Evolutionary conservation across 176 grass and related monocot species (phyloP).

Genomic region (barley (Hordeum vulgare)): DNA sequence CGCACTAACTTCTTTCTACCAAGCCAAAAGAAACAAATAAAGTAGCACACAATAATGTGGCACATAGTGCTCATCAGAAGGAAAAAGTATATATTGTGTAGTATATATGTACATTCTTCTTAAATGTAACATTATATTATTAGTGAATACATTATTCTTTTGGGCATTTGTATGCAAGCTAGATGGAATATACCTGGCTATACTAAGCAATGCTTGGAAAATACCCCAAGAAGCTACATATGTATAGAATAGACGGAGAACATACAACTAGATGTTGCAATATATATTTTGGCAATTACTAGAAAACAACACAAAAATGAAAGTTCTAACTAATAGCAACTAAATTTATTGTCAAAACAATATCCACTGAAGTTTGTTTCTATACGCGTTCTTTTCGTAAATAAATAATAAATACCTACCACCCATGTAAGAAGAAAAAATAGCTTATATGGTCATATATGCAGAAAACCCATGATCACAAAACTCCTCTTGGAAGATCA

Average conservation of each 20-base stretch:
- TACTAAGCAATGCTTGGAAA: neutral
- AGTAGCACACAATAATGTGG: neutral
- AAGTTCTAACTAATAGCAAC: neutral
- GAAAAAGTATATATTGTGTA: neutral
- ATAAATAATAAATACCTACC: too few species aligned
- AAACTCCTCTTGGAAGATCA: too few species aligned
- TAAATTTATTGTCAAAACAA: too few species aligned
- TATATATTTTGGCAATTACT: neutral
- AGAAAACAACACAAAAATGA: neutral
- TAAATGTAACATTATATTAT: neutral
- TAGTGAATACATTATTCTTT: neutral
- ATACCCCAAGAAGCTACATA: neutral
- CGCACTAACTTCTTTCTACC: neutral
- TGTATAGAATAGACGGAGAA: neutral
- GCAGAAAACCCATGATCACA: neutral
- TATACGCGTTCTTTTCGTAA: neutral
- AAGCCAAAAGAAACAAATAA: too few species aligned
- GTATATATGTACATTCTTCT: neutral
- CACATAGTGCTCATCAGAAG: neutral
- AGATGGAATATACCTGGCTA: neutral
- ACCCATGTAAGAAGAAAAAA: neutral
- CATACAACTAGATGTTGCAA: neutral
- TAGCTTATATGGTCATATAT: neutral
- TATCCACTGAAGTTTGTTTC: neutral
- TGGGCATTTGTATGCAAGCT: neutral